Base-by-base conservation (phyloP, 139 green algal genomes). In the Coelastrella sp. region DNA sequence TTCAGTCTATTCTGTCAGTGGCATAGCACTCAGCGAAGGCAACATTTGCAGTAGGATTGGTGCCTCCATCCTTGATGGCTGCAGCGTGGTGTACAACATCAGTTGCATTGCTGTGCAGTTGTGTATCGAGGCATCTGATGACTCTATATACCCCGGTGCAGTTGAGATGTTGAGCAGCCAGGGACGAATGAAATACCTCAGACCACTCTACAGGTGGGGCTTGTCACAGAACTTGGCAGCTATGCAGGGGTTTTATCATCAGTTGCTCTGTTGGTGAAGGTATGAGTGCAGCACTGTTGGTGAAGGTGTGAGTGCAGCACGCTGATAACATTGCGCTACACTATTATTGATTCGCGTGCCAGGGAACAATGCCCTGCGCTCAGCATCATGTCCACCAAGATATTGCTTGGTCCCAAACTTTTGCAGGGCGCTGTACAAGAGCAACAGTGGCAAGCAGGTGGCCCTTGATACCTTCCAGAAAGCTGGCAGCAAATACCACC, bases 391-490 rank as follows among this genome's bases (percentile, higher is more conserved):
- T 23, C 45, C 15, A 57, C 15, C 11, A 57, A 57, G 11, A 13
- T 57, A 57, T 57, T 57, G 35, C n/a, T n/a, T n/a, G n/a, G n/a
- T n/a, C n/a, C n/a, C n/a, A n/a, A n/a, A n/a, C n/a, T n/a, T n/a
- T n/a, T 98, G 95, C 90, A 90, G 90, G 27, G 88, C 90, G 34
- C 76, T 97, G 69, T 80, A 67, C 66, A 50, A 38, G 27, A 93
- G 83, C 68, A 90, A 85, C 35, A 87, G 85, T 67, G 88, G 87
- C 71, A 79, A 51, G 84, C 71, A 90, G 30, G n/a, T 89, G 34
- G 95, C 92, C 4, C 38, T 91, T 25, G 51, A 94, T 30, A 94
- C 92, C 0, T 99, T 98, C 51, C 4, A 88, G 40, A 45, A 68
- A 2, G 35, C 74, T 15, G 62, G 80, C 0, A 19, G 23, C 21